Conservation (phyloP, 371 early-diverging fungal genomes). For the Choanephora cucurbitarum region DNA sequence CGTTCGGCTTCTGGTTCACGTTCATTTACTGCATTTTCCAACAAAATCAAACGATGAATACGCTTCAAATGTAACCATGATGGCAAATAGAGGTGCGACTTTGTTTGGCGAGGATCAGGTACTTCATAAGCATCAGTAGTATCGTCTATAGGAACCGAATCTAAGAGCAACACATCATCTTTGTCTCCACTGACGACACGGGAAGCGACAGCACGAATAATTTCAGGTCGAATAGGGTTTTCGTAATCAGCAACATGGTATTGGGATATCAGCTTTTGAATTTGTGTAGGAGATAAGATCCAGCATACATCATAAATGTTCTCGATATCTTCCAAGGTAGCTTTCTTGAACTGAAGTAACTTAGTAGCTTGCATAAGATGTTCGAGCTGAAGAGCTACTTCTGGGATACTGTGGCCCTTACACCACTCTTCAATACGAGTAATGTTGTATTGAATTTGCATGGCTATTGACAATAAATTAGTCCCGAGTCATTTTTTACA, state of each 20-base stretch:
- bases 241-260: conserved; percentile 80
- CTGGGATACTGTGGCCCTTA: conserved; percentile 85
- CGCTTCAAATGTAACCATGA: conserved; percentile 37
- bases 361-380: conserved; percentile 94
- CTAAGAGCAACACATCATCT: conserved; percentile 81
- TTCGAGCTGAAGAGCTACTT: conserved; percentile 89
- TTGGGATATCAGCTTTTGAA: conserved; percentile 89
- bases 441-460: conserved; percentile 98
- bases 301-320: conserved; percentile 95
- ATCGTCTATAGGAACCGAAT: conserved; percentile 72
- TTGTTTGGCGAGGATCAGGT: conserved; percentile 50
- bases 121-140: conserved; percentile 51
- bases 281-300: conserved; percentile 91
- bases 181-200: conserved; percentile 81
- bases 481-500: too few relatives aligned
- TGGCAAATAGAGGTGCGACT: conserved; percentile 51
- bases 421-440: conserved; percentile 97
- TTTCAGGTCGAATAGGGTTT: conserved; percentile 81
- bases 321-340: conserved; percentile 87
- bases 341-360: conserved; percentile 91
- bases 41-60: conserved; percentile 16
- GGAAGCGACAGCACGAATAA: conserved; percentile 83
- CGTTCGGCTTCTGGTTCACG: conserved; percentile 20
- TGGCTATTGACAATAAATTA: too few relatives aligned
- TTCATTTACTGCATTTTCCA: conserved; percentile 13